phyloP scores from a whole-genome alignment of 139 green algal genomes.

The Pleodorina starrii region DNA sequence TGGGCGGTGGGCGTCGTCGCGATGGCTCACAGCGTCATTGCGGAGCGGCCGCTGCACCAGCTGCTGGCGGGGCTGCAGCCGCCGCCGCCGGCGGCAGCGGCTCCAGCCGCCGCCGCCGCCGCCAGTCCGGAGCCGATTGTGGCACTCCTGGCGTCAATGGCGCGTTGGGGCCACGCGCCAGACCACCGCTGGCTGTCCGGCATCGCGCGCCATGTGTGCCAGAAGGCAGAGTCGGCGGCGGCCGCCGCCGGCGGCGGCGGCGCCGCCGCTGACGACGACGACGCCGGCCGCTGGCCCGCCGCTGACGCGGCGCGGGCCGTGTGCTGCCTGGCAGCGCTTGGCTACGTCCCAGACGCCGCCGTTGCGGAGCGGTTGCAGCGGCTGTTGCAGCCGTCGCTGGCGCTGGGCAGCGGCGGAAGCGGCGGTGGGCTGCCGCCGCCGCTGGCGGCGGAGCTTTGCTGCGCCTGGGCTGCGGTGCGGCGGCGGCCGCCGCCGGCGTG shows the following conservation, averaged over 20 bases:
- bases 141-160: not conserved
- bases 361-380: conserved; percentile 21
- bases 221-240: not conserved
- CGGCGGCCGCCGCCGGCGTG: conserved; percentile 18
- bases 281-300: not conserved
- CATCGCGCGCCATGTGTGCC: conserved; percentile 7
- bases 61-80: conserved; percentile 2
- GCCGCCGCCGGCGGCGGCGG: not conserved
- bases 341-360: conserved; percentile 1
- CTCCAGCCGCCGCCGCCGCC: not conserved
- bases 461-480: conserved; percentile 6
- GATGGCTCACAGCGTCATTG: conserved; percentile 19
- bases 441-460: conserved; percentile 2
- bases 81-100: not conserved
- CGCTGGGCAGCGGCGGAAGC: not conserved
- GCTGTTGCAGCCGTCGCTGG: conserved; percentile 14
- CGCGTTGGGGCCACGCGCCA: not conserved
- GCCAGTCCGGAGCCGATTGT: not conserved
- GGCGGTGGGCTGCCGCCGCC: not conserved
- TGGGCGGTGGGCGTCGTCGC: conserved; percentile 32
- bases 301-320: conserved; percentile 2
- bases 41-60: conserved; percentile 1
- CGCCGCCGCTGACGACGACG: not conserved
- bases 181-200: conserved; percentile 15
- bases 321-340: conserved; percentile 28